Conservation (phyloP, 148 eudicot species). For the Beta vulgaris region DNA sequence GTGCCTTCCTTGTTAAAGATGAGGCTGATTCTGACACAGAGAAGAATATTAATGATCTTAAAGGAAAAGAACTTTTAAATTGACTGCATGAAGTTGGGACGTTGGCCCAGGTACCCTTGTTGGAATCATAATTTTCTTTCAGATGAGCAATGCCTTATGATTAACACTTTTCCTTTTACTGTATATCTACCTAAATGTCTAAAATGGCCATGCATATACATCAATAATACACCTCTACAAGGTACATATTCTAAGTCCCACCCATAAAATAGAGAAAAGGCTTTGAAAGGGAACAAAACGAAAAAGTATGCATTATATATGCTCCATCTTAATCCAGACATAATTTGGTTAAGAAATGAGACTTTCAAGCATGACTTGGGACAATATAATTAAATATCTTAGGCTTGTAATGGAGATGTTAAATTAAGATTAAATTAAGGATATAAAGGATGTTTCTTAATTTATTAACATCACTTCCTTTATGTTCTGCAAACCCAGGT, state of each 20-base stretch:
- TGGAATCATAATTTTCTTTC: neutral
- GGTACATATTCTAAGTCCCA: too few species aligned
- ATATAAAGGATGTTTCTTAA: too few species aligned
- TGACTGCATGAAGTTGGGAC: slow-evolving; percentile 97
- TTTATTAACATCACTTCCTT: neutral
- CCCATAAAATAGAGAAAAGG: too few species aligned
- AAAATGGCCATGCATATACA: too few species aligned
- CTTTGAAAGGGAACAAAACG: too few species aligned
- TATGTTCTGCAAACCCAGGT: slow-evolving; percentile 41
- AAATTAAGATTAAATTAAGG: neutral
- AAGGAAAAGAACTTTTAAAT: slow-evolving; percentile 73
- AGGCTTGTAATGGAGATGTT: too few species aligned
- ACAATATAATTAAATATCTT: too few species aligned
- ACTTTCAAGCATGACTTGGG: neutral
- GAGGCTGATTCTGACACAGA: slow-evolving; percentile 74
- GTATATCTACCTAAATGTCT: too few species aligned
- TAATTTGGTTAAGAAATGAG: neutral
- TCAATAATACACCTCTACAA: too few species aligned
- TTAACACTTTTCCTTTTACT: too few species aligned
- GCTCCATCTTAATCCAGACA: neutral
- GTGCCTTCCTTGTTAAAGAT: slow-evolving; percentile 90
- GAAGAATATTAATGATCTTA: slow-evolving; percentile 65
- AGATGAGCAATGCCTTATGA: neutral
- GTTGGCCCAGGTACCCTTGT: slow-evolving; percentile 70
- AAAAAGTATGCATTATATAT: too few species aligned